Evolutionary conservation across 768 basidiomycete genomes (phyloP).

Genomic region (Mycena polygramma): DNA sequence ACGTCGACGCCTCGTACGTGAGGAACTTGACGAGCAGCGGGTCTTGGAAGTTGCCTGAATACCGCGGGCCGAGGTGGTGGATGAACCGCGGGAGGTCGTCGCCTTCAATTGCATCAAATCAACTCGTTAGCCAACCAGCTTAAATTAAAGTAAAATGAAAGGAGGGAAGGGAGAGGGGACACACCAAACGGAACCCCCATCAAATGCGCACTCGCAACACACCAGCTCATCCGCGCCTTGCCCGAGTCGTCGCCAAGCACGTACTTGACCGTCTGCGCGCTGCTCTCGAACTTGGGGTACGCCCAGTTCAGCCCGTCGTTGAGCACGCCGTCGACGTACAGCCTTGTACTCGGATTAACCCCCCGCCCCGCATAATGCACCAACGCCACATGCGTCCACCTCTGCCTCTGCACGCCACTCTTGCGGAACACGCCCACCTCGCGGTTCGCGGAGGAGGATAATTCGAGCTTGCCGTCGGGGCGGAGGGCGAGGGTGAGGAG

Average conservation of each 20-base stretch:
- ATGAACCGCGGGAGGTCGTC: slow-evolving; percentile 82
- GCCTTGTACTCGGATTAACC: slow-evolving; percentile 74
- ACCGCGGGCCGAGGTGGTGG: slow-evolving; percentile 87
- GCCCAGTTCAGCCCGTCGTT: slow-evolving; percentile 71
- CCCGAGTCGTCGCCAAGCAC: slow-evolving; percentile 67
- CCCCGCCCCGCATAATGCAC: slow-evolving; percentile 73
- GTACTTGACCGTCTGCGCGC: slow-evolving; percentile 56
- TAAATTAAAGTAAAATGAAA: too few relatives aligned
- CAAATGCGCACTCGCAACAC: slow-evolving; percentile 74
- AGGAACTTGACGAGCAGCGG: slow-evolving; percentile 76
- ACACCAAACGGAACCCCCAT: too few relatives aligned
- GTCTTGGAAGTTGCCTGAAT: slow-evolving; percentile 83
- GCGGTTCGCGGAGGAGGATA: slow-evolving; percentile 55
- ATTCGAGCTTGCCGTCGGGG: slow-evolving; percentile 69
- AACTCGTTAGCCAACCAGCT: too few relatives aligned
- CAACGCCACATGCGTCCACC: slow-evolving; percentile 82
- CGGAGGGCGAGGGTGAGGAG: slow-evolving; percentile 63
- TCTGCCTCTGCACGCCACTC: slow-evolving; percentile 61
- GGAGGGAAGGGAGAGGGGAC: slow-evolving; percentile 70
- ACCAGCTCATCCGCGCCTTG: slow-evolving; percentile 70
- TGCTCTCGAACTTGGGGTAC: slow-evolving; percentile 68
- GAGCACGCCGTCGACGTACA: slow-evolving; percentile 82
- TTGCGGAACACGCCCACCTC: slow-evolving; percentile 59
- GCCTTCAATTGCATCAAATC: too few relatives aligned
- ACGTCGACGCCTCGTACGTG: slow-evolving; percentile 88